Percentiles rank a stretch among this genome's conserved stretches.
Evolutionary conservation across 78 protist species (phyloP).

Genomic region (Monosiga brevicollis): DNA sequence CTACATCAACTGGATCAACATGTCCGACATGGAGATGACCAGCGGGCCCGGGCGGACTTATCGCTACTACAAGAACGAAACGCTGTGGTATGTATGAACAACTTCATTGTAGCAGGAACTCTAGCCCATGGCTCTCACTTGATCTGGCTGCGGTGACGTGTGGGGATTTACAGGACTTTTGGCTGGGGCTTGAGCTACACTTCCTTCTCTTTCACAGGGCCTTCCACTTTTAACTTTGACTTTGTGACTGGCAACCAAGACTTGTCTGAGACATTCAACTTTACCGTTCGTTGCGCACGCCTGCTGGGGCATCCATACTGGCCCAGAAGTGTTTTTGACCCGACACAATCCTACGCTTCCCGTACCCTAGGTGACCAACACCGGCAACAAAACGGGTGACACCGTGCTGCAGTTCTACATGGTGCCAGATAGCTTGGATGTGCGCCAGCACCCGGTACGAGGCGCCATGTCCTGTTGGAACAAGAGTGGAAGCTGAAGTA

Average conservation of each 20-base stretch:
- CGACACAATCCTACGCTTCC: background rate
- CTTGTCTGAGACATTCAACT: background rate
- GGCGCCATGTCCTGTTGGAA: no score
- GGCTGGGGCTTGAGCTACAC: background rate
- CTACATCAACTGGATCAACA: constrained; percentile 1
- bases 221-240: constrained; percentile 12
- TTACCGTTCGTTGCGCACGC: no score
- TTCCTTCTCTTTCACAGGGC: background rate
- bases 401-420: background rate
- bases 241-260: constrained; percentile 2
- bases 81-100: background rate
- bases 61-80: constrained; percentile 30
- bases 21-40: constrained; percentile 15
- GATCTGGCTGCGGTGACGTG: background rate
- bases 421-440: background rate
- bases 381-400: background rate
- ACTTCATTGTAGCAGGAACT: background rate
- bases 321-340: no score
- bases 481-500: no score
- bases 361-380: background rate
- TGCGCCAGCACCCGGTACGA: no score
- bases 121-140: background rate
- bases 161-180: background rate
- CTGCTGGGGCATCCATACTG: no score
- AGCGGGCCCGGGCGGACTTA: constrained; percentile 34